A percentile compares a stretch with the other conserved stretches of the same genome.
These are phyloP conservation scores for Geotrichum candidum DNA, from an alignment of 1,139 yeast genomes.

Conservation along the genomic window DNA sequence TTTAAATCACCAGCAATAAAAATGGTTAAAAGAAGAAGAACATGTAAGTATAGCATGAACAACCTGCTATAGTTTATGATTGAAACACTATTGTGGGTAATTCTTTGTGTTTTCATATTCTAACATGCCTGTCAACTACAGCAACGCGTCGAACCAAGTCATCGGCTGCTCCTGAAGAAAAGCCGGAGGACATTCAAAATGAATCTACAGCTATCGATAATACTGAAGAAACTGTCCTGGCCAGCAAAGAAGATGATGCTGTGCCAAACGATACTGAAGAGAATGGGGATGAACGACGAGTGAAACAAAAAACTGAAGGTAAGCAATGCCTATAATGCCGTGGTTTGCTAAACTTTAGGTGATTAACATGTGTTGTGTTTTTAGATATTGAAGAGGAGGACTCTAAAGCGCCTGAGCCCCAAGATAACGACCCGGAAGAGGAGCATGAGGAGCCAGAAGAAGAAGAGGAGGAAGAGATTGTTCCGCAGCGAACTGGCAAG, in stretches of 20 bases:
- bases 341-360: background rate
- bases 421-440: conserved; percentile 26
- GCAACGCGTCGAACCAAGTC: conserved; percentile 15
- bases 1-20: background rate
- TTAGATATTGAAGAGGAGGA: background rate
- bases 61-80: background rate
- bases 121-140: background rate
- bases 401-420: background rate
- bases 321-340: background rate
- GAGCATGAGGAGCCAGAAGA: conserved; percentile 10
- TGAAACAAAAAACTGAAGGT: background rate
- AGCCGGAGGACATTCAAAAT: conserved; percentile 4
- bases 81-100: background rate
- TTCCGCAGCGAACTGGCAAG: conserved; percentile 17
- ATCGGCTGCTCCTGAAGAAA: conserved; percentile 4
- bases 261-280: background rate
- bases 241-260: conserved; percentile 11
- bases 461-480: conserved; percentile 11
- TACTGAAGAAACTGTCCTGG: background rate
- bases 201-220: background rate
- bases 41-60: conserved; percentile 16
- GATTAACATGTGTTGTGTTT: background rate
- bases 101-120: background rate
- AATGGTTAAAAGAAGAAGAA: conserved; percentile 19
- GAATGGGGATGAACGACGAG: background rate